These are phyloP conservation scores for Albifimbria verrucaria DNA, from an alignment of 2,329 filamentous ascomycete species.

Conservation along the genomic window DNA sequence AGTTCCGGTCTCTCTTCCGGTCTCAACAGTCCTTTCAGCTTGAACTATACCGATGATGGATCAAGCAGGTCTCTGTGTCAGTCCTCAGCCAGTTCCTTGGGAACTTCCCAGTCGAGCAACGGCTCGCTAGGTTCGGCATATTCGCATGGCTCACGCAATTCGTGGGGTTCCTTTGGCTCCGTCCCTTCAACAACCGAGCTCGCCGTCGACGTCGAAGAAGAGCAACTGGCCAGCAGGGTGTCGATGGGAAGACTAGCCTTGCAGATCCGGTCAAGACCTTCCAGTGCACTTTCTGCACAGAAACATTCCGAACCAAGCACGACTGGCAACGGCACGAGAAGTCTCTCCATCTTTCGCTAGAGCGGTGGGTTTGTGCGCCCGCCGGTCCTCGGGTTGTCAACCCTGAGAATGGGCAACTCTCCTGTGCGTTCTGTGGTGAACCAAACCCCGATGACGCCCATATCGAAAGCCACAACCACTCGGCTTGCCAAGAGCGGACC, in stretches of 20 bases:
- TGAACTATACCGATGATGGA: slow-evolving; percentile 59
- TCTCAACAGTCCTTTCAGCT: slow-evolving; percentile 54
- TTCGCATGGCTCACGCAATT: slow-evolving; percentile 56
- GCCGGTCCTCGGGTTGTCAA: slow-evolving; percentile 54
- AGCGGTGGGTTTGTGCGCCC: slow-evolving; percentile 63
- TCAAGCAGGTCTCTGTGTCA: slow-evolving; percentile 54
- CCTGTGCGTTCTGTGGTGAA: slow-evolving; percentile 59
- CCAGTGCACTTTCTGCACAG: slow-evolving; percentile 68
- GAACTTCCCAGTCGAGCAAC: slow-evolving; percentile 58
- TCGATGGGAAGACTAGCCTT: slow-evolving; percentile 31
- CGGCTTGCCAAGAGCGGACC: slow-evolving; percentile 63
- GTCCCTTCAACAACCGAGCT: slow-evolving; percentile 39
- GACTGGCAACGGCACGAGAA: slow-evolving; percentile 72
- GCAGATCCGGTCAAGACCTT: slow-evolving; percentile 51
- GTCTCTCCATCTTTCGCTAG: slow-evolving; percentile 61
- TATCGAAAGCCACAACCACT: slow-evolving; percentile 57
- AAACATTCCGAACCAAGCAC: slow-evolving; percentile 65
- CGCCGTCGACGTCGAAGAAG: slow-evolving; percentile 48
- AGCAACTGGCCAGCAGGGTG: slow-evolving; percentile 32
- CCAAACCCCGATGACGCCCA: slow-evolving; percentile 53
- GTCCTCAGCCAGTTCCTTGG: slow-evolving; percentile 58
- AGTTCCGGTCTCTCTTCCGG: slow-evolving; percentile 51
- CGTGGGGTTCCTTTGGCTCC: slow-evolving; percentile 49
- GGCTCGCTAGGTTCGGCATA: slow-evolving; percentile 57
- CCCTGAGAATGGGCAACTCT: slow-evolving; percentile 53